Evolutionary conservation across 768 basidiomycete genomes (phyloP).

Genomic region (Phaeotremella fagi): DNA sequence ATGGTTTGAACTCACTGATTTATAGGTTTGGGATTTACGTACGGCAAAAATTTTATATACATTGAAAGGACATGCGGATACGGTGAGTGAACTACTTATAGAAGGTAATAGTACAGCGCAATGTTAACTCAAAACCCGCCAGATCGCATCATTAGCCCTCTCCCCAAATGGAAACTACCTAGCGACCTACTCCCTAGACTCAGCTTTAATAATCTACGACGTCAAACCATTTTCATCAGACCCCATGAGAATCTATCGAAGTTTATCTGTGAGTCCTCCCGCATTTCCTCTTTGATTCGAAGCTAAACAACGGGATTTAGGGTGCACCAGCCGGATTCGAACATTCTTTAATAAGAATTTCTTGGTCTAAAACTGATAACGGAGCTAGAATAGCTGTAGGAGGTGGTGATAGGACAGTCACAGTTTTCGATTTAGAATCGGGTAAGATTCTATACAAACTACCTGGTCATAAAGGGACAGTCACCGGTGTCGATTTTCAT

Average conservation of each 20-base stretch:
- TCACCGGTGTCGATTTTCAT: conserved; percentile 92
- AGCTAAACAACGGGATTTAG: conserved; percentile 1
- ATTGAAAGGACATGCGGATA: conserved; percentile 81
- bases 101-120: too few relatives aligned
- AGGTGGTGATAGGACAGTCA: conserved; percentile 51
- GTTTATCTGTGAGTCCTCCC: conserved; percentile 45
- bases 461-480: conserved; percentile 94
- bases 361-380: conserved; percentile 66
- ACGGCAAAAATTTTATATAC: conserved; percentile 75
- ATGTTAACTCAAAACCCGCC: too few relatives aligned
- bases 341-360: conserved; percentile 70
- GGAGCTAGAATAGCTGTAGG: conserved; percentile 50
- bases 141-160: conserved; percentile 80
- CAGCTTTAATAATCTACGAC: conserved; percentile 82
- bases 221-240: conserved; percentile 88
- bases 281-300: neutral
- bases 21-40: conserved; percentile 80
- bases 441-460: conserved; percentile 52
- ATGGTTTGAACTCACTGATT: conserved; percentile 7
- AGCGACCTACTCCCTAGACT: conserved; percentile 85
- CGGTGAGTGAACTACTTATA: conserved; percentile 47
- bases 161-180: conserved; percentile 84
- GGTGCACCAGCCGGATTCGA: conserved; percentile 96
- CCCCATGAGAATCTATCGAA: conserved; percentile 72
- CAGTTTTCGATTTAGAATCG: conserved; percentile 49